Conservation (phyloP, 1,284 basidiomycete species). For the Ustilago hordei region DNA sequence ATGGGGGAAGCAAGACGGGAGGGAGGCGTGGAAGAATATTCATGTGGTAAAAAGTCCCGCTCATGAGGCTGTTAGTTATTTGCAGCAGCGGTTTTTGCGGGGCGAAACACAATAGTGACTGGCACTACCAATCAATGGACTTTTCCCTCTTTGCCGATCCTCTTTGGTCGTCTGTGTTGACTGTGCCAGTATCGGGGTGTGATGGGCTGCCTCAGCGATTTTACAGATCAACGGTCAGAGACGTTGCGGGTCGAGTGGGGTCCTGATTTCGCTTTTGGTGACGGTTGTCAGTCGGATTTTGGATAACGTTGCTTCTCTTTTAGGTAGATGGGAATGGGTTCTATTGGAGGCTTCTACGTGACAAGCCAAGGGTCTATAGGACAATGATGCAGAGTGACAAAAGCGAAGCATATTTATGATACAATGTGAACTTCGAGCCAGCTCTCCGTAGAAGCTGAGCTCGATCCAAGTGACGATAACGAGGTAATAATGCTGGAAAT, state of each 20-base stretch:
- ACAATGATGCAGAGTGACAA: neutral
- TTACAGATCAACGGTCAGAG: no score
- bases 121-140: conserved; percentile 1
- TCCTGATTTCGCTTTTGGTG: no score
- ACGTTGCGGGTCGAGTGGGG: no score
- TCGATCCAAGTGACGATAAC: no score
- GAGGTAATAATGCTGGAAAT: neutral
- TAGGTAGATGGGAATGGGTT: no score
- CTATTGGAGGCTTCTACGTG: no score
- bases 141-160: neutral
- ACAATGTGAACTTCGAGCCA: conserved; percentile 2
- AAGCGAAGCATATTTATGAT: conserved; percentile 4
- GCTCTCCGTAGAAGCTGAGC: no score
- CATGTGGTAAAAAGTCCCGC: conserved; percentile 57
- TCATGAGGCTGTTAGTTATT: conserved; percentile 51
- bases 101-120: neutral
- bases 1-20: conserved; percentile 37
- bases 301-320: no score
- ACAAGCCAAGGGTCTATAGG: no score
- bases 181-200: no score
- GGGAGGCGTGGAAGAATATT: conserved; percentile 43
- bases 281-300: neutral
- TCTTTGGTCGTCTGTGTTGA: neutral
- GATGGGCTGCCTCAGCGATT: no score
- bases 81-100: conserved; percentile 30